Percentiles rank a stretch among this genome's conserved stretches.
phyloP scores from a whole-genome alignment of 2,329 filamentous ascomycete species.

The Pseudocercospora musae region DNA sequence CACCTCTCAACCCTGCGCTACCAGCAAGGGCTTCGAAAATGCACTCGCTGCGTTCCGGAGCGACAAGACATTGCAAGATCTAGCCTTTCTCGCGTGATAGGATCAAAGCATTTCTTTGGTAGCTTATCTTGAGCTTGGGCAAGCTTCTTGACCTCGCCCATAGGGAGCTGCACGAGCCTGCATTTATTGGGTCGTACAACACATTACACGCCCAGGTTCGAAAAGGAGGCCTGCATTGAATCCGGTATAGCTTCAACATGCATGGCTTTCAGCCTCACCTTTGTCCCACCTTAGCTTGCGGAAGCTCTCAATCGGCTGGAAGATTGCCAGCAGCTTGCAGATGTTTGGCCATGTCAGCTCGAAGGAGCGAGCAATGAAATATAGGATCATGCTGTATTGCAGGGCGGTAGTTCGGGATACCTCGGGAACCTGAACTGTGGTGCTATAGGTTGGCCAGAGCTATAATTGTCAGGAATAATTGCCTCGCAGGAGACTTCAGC shows the following conservation, averaged over 20 bases:
- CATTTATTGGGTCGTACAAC: neutral
- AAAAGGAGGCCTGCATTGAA: neutral
- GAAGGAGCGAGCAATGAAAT: neutral
- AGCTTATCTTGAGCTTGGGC: conserved; percentile 1
- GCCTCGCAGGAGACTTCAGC: too few species aligned
- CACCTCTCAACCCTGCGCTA: neutral
- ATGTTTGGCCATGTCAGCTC: neutral
- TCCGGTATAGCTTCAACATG: neutral
- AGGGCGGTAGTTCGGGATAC: too few species aligned
- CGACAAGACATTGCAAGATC: neutral
- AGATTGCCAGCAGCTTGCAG: neutral
- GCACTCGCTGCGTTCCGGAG: neutral
- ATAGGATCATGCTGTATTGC: too few species aligned
- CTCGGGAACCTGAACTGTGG: too few species aligned
- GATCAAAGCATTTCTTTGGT: neutral
- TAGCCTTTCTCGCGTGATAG: neutral
- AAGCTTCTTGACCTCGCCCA: neutral
- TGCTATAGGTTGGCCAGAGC: too few species aligned
- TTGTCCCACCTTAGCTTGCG: neutral
- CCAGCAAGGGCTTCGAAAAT: neutral
- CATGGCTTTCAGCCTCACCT: conserved; percentile 1
- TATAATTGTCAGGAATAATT: too few species aligned
- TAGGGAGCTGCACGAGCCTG: neutral
- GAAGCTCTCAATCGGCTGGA: neutral
- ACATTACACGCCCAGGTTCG: neutral